Base-by-base conservation (phyloP, 2,329 filamentous ascomycete species). In the Polychaeton citri region DNA sequence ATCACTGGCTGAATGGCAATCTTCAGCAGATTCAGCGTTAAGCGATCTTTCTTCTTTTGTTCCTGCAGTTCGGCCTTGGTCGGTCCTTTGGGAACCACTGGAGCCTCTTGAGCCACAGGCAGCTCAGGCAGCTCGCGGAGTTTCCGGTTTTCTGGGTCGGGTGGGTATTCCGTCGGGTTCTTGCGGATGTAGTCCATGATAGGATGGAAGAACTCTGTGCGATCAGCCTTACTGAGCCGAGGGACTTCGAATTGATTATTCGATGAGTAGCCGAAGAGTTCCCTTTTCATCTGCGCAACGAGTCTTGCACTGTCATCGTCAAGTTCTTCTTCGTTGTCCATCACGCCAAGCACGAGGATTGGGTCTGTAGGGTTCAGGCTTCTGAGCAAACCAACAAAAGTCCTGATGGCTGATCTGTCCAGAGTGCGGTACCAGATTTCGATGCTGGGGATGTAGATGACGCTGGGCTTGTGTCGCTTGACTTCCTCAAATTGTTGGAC, bases 401-500 rank as follows among this genome's bases (percentile, higher is more conserved):
- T 90, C 21, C 79, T 78, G 37, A 93, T 74, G 4, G 74, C 72
- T 10, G 67, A 54, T 9, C 64, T 62, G 2, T 79, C 74, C 26
- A 85, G 64, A 0, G 81, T 78, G 9, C 72, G 62, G 53, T 85
- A 88, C 90, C 90, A 98, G 6, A 79, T 72, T 46, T 94, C 82
- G 33, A 96, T 74, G 46, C 86, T 80, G 2, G 90, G 88, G 30
- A 98, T 81, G 59, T 87, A 96, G 35, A 98, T 90, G 24, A 96
- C 84, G 55, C 86, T 92, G 1, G 90, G 90, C 57, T 94, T 95
- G 55, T 95, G 86, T 24, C 87, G 78, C 57, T 88, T 84, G 24
- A 93, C 83, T 62, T 96, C 90, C 1, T 83, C 78, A 53, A 98
- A 96, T 6, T 93, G 69, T 45, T 87, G 79, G 9, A 94, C 85